Percentiles rank a stretch among this genome's conserved stretches.
Evolutionary conservation across 495 filamentous ascomycete species (phyloP).

Genomic region (Glonium stellatum): DNA sequence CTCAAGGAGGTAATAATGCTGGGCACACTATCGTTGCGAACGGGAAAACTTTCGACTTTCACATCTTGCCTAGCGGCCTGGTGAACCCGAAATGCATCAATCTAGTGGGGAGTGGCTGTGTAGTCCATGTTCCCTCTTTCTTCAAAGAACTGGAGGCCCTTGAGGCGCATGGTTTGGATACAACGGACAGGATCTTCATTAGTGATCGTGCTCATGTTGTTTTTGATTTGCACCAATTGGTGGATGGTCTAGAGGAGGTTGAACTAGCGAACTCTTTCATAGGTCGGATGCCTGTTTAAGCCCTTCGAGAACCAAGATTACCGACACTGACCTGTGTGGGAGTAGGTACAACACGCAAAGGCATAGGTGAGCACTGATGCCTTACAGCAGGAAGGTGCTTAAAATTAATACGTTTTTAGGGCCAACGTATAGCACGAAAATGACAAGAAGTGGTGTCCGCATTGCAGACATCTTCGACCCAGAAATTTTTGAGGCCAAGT

Average conservation of each 20-base stretch:
- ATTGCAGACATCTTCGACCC: conserved; percentile 71
- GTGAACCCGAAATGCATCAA: conserved; percentile 71
- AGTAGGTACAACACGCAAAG: conserved; percentile 53
- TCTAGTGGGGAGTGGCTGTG: conserved; percentile 77
- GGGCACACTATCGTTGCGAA: conserved; percentile 53
- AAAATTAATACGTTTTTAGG: conserved; percentile 7
- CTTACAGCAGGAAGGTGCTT: neutral
- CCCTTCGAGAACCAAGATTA: conserved; percentile 1
- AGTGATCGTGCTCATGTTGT: conserved; percentile 76
- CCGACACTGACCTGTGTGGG: conserved; percentile 16
- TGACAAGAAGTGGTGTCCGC: conserved; percentile 64
- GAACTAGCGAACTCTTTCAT: conserved; percentile 50
- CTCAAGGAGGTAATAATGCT: conserved; percentile 51
- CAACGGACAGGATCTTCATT: conserved; percentile 66
- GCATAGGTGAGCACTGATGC: conserved; percentile 48
- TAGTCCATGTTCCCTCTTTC: conserved; percentile 79
- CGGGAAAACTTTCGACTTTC: conserved; percentile 35
- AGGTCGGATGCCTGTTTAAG: conserved; percentile 19
- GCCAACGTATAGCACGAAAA: conserved; percentile 77
- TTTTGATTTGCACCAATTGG: conserved; percentile 73
- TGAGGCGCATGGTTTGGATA: conserved; percentile 48
- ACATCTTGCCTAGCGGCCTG: conserved; percentile 61
- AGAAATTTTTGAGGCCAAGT: conserved; percentile 63
- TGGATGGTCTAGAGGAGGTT: conserved; percentile 75
- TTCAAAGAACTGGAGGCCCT: conserved; percentile 70